Evolutionary conservation across 345 rosid genomes (phyloP).

Genomic region (Brassica juncea): DNA sequence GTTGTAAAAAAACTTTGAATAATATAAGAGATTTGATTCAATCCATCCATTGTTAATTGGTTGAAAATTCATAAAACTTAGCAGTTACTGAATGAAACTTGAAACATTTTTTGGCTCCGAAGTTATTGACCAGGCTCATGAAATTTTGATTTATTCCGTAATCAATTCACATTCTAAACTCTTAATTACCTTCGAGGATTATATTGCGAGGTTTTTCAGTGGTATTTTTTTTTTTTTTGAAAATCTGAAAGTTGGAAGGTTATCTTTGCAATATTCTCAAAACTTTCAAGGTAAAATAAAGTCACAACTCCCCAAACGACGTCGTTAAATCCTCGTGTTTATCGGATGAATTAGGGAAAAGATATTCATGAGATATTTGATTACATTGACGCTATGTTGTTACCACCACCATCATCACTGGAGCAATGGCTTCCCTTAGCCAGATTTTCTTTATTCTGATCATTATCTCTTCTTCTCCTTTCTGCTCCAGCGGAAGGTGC

Average conservation of each 20-base stretch:
- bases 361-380: neutral
- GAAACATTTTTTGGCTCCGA: neutral
- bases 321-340: neutral
- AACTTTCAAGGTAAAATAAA: neutral
- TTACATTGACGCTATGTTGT: neutral
- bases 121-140: neutral
- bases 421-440: constrained; percentile 13
- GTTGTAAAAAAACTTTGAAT: neutral
- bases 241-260: neutral
- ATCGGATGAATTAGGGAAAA: constrained; percentile 8
- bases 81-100: neutral
- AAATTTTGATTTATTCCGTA: neutral
- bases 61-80: neutral
- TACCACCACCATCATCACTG: neutral
- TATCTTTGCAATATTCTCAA: neutral
- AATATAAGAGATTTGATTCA: neutral
- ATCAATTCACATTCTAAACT: neutral
- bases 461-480: constrained; percentile 14
- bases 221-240: no score
- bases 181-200: neutral
- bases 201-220: neutral
- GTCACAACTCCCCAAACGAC: neutral
- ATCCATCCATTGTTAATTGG: neutral
- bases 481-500: constrained; percentile 29
- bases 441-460: constrained; percentile 24